A percentile compares a stretch with the other conserved stretches of the same genome.
phyloP scores from a whole-genome alignment of 2,329 filamentous ascomycete genomes.

The Chlorencoelia australis region DNA sequence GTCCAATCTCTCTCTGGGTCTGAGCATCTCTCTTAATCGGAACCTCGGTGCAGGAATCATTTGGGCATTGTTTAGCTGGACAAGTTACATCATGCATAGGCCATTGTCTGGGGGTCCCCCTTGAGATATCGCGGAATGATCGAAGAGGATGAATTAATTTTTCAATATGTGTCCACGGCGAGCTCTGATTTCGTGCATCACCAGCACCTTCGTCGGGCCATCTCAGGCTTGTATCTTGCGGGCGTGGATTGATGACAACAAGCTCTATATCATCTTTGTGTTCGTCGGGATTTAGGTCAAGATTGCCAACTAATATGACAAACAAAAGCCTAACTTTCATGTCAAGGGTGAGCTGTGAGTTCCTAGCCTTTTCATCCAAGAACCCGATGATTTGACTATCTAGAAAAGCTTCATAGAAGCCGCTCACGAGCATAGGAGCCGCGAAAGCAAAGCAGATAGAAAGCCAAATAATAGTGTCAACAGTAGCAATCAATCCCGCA shows the following conservation, averaged over 20 bases:
- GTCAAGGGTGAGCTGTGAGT: slow-evolving; percentile 10
- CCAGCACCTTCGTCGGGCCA: slow-evolving; percentile 6
- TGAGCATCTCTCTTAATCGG: slow-evolving; percentile 5
- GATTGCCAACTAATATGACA: slow-evolving; percentile 16
- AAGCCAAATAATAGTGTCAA: slow-evolving; percentile 14
- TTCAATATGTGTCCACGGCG: slow-evolving; percentile 14
- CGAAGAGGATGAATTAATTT: slow-evolving; percentile 12
- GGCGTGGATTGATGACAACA: slow-evolving; percentile 2
- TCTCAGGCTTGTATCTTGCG: background rate
- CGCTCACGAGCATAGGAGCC: slow-evolving; percentile 14
- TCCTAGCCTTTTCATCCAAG: slow-evolving; percentile 8
- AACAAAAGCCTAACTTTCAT: slow-evolving; percentile 14
- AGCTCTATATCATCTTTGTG: slow-evolving; percentile 6
- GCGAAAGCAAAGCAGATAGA: slow-evolving; percentile 13
- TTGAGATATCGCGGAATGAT: slow-evolving; percentile 7
- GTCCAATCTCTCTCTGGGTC: slow-evolving; percentile 9
- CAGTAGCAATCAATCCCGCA: slow-evolving; percentile 4
- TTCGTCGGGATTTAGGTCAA: slow-evolving; percentile 12
- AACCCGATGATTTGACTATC: slow-evolving; percentile 12
- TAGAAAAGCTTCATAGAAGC: slow-evolving; percentile 13
- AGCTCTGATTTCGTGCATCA: slow-evolving; percentile 4
- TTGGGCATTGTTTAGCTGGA: slow-evolving; percentile 4
- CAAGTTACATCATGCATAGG: slow-evolving; percentile 11
- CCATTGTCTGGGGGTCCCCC: slow-evolving; percentile 10
- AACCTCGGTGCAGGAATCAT: slow-evolving; percentile 6